Conservation (phyloP, 202 grass and related monocot genomes). For the Zoysia matrella region DNA sequence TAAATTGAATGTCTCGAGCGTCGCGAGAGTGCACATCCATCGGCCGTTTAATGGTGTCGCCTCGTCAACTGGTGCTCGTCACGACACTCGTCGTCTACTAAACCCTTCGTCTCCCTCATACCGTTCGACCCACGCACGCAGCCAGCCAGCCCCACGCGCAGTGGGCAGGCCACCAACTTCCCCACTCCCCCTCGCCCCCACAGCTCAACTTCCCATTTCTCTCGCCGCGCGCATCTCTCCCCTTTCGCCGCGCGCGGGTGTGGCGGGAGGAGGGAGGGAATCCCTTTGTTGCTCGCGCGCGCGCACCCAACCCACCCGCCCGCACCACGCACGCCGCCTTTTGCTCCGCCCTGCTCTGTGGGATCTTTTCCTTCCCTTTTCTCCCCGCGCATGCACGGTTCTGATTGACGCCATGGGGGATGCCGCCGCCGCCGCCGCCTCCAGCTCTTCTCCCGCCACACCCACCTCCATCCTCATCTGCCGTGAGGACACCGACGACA, state of each 20-base stretch:
- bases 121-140: neutral
- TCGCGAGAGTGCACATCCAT: neutral
- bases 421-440: constrained; percentile 27
- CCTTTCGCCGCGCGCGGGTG: constrained; percentile 37
- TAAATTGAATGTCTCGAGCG: neutral
- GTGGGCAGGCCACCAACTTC: constrained; percentile 2
- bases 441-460: constrained; percentile 41
- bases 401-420: constrained; percentile 61
- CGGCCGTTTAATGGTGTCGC: neutral
- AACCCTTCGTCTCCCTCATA: neutral
- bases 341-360: constrained; percentile 16
- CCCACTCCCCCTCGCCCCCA: constrained; percentile 17
- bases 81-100: constrained; percentile 22
- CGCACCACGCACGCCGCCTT: constrained; percentile 43
- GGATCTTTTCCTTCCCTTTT: constrained; percentile 23
- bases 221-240: constrained; percentile 37
- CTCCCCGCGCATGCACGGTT: constrained; percentile 41
- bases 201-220: constrained; percentile 27
- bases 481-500: constrained; percentile 61
- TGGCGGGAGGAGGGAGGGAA: neutral
- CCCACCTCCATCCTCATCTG: constrained; percentile 74
- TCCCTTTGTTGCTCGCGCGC: constrained; percentile 41
- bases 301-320: constrained; percentile 7
- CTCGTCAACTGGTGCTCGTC: neutral
- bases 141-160: constrained; percentile 27